Conservation (phyloP, 2,329 filamentous ascomycete species). For the Ceratocystis ficicola region DNA sequence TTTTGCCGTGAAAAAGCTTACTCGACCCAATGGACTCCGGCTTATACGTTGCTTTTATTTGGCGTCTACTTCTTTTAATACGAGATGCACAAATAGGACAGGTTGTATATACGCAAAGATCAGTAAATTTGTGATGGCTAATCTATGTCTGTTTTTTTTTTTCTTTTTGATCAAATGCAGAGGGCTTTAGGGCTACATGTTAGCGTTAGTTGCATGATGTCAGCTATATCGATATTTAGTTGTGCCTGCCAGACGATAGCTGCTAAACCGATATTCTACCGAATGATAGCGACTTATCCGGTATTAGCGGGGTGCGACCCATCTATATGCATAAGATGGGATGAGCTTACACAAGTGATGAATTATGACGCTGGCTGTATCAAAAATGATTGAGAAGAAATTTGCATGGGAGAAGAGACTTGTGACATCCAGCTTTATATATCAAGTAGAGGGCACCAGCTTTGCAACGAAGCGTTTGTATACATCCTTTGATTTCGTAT, state of each 20-base stretch:
- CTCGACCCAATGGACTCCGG: too few relatives aligned
- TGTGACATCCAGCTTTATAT: constrained; percentile 1
- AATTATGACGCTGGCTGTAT: constrained; percentile 20
- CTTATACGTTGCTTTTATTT: too few relatives aligned
- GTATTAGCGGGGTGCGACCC: constrained; percentile 15
- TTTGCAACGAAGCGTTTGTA: background rate
- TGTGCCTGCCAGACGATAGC: background rate
- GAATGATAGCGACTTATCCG: constrained; percentile 7
- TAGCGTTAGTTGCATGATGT: constrained; percentile 12
- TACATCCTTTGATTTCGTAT: background rate
- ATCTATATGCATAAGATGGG: constrained; percentile 14
- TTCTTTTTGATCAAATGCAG: constrained; percentile 17
- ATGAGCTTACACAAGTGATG: constrained; percentile 6
- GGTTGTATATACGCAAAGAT: background rate
- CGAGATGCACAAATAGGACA: constrained; percentile 14
- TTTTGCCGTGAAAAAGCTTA: too few relatives aligned
- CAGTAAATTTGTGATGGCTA: constrained; percentile 11
- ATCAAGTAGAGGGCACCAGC: background rate
- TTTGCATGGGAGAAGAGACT: background rate
- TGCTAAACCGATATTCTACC: background rate
- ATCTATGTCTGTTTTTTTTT: constrained; percentile 1
- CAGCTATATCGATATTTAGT: constrained; percentile 6
- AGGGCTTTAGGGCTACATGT: constrained; percentile 19
- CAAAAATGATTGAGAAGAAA: constrained; percentile 2
- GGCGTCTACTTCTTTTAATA: background rate